Evolutionary conservation across 768 basidiomycete species (phyloP).

Genomic region (Lactifluus hygrophoroides): DNA sequence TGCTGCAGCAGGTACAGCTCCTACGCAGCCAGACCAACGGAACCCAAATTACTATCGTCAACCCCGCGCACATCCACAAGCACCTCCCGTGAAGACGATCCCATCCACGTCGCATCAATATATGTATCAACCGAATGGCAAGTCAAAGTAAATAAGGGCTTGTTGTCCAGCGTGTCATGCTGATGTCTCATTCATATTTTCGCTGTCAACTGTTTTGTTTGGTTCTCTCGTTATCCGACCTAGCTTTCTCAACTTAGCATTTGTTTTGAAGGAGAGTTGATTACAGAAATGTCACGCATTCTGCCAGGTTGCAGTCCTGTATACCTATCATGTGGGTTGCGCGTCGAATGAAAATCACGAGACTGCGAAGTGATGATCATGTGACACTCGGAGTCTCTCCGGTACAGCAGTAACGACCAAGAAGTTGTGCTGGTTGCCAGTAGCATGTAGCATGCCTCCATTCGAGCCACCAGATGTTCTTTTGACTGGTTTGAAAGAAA

Average conservation of each 20-base stretch:
- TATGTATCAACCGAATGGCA: slow-evolving; percentile 20
- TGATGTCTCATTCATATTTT: background rate
- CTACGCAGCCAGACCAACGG: slow-evolving; percentile 6
- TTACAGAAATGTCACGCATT: background rate
- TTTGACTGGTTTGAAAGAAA: slow-evolving; percentile 17
- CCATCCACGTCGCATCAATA: slow-evolving; percentile 14
- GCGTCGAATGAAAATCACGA: too few relatives aligned
- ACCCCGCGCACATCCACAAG: slow-evolving; percentile 2
- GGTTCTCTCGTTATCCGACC: background rate
- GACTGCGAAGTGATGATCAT: background rate
- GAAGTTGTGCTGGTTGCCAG: too few relatives aligned
- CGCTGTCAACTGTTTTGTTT: slow-evolving; percentile 6
- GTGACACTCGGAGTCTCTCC: too few relatives aligned
- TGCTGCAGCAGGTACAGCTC: background rate
- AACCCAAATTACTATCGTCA: slow-evolving; percentile 14
- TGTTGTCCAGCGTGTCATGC: background rate
- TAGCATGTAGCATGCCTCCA: slow-evolving; percentile 10
- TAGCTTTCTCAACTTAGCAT: background rate
- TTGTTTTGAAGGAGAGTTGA: background rate
- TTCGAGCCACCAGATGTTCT: slow-evolving; percentile 14
- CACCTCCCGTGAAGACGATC: slow-evolving; percentile 3
- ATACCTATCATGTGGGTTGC: too few relatives aligned
- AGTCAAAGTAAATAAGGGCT: slow-evolving; percentile 8
- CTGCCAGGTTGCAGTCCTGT: background rate
- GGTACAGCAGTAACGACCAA: too few relatives aligned